These are phyloP conservation scores for Pythium phragmiticola DNA, from an alignment of 352 stramenopile genomes.

Conservation along the genomic window DNA sequence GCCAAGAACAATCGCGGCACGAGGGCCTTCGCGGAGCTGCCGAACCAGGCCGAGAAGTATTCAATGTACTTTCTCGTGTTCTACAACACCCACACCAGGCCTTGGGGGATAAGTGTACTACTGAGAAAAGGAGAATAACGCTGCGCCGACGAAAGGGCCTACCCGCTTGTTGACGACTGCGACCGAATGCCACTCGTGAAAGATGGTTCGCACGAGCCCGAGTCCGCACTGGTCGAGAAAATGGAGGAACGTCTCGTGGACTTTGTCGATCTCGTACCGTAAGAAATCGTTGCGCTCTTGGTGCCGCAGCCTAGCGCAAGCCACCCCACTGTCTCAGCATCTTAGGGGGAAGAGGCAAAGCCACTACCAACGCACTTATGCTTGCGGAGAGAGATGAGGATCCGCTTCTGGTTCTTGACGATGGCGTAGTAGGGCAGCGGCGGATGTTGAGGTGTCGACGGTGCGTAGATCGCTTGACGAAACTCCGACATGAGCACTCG, in stretches of 20 bases:
- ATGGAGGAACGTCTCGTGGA: slow-evolving; percentile 49
- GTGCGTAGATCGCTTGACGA: slow-evolving; percentile 43
- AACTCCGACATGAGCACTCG: slow-evolving; percentile 46
- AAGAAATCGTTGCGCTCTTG: slow-evolving; percentile 59
- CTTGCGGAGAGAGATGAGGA: slow-evolving; percentile 45
- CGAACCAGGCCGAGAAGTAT: slow-evolving; percentile 75
- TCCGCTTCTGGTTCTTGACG: slow-evolving; percentile 58
- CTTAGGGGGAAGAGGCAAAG: neutral
- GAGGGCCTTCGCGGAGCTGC: slow-evolving; percentile 47
- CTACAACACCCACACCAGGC: slow-evolving; percentile 19
- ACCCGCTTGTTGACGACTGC: slow-evolving; percentile 66
- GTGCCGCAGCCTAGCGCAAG: slow-evolving; percentile 30
- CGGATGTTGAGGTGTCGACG: neutral
- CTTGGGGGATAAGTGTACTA: neutral
- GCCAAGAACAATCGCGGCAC: slow-evolving; percentile 48
- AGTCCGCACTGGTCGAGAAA: slow-evolving; percentile 51
- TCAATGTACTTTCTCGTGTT: slow-evolving; percentile 72
- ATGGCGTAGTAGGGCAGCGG: slow-evolving; percentile 60
- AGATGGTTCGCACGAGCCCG: slow-evolving; percentile 48
- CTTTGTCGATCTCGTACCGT: slow-evolving; percentile 49
- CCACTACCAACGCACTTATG: slow-evolving; percentile 35
- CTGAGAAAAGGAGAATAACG: neutral
- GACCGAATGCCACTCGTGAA: slow-evolving; percentile 69
- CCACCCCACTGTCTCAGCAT: neutral
- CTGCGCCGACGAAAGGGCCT: neutral